These are phyloP conservation scores for Tuber microsphaerosporum DNA, from an alignment of 495 filamentous ascomycete genomes.

Conservation along the genomic window DNA sequence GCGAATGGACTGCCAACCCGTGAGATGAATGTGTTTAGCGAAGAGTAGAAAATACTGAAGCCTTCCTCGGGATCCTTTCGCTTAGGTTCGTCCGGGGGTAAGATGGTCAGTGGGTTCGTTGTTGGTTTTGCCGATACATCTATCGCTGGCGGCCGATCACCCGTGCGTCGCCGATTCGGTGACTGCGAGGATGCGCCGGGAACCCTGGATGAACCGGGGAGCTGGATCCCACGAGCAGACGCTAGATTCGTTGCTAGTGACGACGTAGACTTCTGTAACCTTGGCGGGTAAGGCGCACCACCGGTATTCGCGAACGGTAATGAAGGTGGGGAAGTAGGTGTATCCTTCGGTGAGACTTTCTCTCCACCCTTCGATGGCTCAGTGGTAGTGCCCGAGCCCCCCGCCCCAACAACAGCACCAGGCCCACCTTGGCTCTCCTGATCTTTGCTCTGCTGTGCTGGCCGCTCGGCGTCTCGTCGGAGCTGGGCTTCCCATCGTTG, in stretches of 20 bases:
- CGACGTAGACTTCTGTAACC: conserved; percentile 56
- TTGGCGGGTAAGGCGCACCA: conserved; percentile 51
- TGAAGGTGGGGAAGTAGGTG: conserved; percentile 20
- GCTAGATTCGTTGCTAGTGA: conserved; percentile 90
- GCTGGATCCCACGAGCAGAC: conserved; percentile 76
- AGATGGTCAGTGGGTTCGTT: conserved; percentile 23
- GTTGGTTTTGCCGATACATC: conserved; percentile 30
- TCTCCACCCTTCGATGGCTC: conserved; percentile 6
- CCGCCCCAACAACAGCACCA: conserved; percentile 21
- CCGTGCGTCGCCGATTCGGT: conserved; percentile 30
- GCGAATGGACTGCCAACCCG: conserved; percentile 56
- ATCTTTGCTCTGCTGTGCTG: conserved; percentile 21
- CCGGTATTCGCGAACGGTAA: conserved; percentile 47
- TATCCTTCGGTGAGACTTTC: conserved; percentile 26
- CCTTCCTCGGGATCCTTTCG: conserved; percentile 56
- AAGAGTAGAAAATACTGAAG: conserved; percentile 83
- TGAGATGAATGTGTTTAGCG: conserved; percentile 75
- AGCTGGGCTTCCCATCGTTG: conserved; percentile 34
- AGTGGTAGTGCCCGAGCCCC: conserved; percentile 6
- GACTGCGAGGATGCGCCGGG: conserved; percentile 58
- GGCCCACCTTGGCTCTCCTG: conserved; percentile 21
- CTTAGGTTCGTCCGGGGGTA: conserved; percentile 35
- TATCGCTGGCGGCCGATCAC: conserved; percentile 13
- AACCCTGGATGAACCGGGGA: conserved; percentile 54
- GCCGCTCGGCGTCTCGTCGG: conserved; percentile 27